phyloP scores from a whole-genome alignment of 2,329 filamentous ascomycete genomes.

The Nemania diffusa region DNA sequence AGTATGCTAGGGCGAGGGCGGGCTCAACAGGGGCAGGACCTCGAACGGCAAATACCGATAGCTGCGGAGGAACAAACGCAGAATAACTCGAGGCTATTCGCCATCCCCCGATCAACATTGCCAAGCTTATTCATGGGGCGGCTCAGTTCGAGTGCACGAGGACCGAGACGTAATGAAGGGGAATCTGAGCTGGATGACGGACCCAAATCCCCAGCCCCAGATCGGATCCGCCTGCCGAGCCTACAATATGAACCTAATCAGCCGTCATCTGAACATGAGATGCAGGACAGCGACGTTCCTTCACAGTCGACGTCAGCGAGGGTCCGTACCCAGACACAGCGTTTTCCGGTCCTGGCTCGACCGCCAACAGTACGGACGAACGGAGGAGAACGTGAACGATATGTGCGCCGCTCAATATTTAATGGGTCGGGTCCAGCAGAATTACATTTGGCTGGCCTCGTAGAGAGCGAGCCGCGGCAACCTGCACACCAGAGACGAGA shows the following conservation, averaged over 20 bases:
- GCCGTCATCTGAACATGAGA: slow-evolving; percentile 36
- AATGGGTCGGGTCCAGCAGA: slow-evolving; percentile 61
- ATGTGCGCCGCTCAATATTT: slow-evolving; percentile 46
- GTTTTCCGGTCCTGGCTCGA: slow-evolving; percentile 39
- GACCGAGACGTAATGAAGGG: slow-evolving; percentile 22
- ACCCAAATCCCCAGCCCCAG: slow-evolving; percentile 58
- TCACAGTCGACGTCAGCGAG: slow-evolving; percentile 19
- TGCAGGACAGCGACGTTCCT: slow-evolving; percentile 14
- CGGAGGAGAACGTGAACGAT: slow-evolving; percentile 24
- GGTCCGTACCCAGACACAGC: slow-evolving; percentile 30
- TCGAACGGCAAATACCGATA: slow-evolving; percentile 35
- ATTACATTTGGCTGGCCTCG: slow-evolving; percentile 58
- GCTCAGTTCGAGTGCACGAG: slow-evolving; percentile 28
- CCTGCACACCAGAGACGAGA: slow-evolving; percentile 28
- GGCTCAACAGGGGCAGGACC: slow-evolving; percentile 34
- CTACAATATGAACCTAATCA: slow-evolving; percentile 52
- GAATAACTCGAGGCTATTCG: slow-evolving; percentile 32
- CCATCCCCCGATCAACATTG: slow-evolving; percentile 34
- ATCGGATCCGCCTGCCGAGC: slow-evolving; percentile 55
- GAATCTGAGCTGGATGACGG: slow-evolving; percentile 52
- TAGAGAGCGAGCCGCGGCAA: slow-evolving; percentile 54
- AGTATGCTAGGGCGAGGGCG: slow-evolving; percentile 38
- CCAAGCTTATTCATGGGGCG: slow-evolving; percentile 37
- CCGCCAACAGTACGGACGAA: slow-evolving; percentile 40
- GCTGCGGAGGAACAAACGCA: slow-evolving; percentile 39